phyloP scores from a whole-genome alignment of 305 asterid species.

The Fraxinus angustifolia region DNA sequence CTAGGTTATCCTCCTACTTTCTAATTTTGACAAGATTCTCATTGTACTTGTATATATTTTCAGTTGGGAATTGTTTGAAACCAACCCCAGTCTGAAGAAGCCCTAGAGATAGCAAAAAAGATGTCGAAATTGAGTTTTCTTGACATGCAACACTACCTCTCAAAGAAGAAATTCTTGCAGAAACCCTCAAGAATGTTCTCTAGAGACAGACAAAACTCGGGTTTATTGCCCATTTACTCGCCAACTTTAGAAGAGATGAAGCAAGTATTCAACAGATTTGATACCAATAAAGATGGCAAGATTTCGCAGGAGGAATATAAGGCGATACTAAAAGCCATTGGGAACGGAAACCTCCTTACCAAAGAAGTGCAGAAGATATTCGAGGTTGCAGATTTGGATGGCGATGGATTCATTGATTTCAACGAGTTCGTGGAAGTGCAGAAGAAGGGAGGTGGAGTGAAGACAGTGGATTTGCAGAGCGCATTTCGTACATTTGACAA shows the following conservation, averaged over 20 bases:
- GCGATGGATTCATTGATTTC: slow-evolving; percentile 84
- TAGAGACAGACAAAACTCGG: slow-evolving; percentile 42
- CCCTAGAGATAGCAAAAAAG: background rate
- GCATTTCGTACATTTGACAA: slow-evolving; percentile 67
- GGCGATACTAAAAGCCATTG: slow-evolving; percentile 56
- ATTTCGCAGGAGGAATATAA: slow-evolving; percentile 86
- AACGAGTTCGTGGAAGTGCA: slow-evolving; percentile 80
- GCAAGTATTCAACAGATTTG: slow-evolving; percentile 72
- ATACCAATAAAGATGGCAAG: slow-evolving; percentile 69
- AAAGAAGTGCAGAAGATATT: slow-evolving; percentile 73
- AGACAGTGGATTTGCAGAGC: slow-evolving; percentile 50
- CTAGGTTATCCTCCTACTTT: slow-evolving; percentile 24
- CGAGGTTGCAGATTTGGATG: slow-evolving; percentile 66
- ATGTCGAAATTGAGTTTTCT: slow-evolving; percentile 61
- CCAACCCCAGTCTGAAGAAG: slow-evolving; percentile 1
- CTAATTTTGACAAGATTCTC: background rate
- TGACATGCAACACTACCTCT: slow-evolving; percentile 60
- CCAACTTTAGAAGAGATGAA: slow-evolving; percentile 56
- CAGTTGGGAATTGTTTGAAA: slow-evolving; percentile 6
- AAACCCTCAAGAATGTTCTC: slow-evolving; percentile 67
- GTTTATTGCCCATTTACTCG: slow-evolving; percentile 36
- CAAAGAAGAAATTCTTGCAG: slow-evolving; percentile 50
- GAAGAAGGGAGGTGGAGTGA: slow-evolving; percentile 67
- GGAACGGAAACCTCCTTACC: slow-evolving; percentile 39
- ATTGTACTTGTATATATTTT: slow-evolving; percentile 23